Conservation (phyloP, 75 land plant species). For the Picea glauca region DNA sequence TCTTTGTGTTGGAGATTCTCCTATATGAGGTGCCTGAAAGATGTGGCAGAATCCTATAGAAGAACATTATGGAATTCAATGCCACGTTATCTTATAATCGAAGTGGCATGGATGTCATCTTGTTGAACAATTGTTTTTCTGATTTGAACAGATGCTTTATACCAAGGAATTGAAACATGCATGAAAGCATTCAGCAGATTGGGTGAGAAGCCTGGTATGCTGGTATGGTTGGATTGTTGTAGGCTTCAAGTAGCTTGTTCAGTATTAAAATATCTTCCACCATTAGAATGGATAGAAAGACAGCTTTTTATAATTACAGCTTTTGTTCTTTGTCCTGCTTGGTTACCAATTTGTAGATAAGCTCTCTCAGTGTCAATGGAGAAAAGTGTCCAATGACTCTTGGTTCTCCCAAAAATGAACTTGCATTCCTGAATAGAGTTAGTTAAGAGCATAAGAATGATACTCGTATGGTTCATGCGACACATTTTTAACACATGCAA, state of each 20-base stretch:
- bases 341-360: not conserved
- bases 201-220: not conserved
- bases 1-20: not conserved
- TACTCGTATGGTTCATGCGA: too few relatives aligned
- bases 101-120: not conserved
- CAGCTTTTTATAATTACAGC: not conserved
- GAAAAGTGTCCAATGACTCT: not conserved
- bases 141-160: not conserved
- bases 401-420: not conserved
- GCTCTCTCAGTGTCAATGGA: not conserved
- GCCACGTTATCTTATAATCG: not conserved
- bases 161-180: not conserved
- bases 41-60: not conserved
- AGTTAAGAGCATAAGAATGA: too few relatives aligned
- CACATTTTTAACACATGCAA: too few relatives aligned
- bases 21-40: not conserved
- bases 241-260: not conserved
- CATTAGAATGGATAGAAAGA: not conserved
- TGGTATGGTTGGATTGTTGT: not conserved
- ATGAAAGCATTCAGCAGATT: not conserved
- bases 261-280: not conserved
- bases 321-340: not conserved
- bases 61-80: not conserved
- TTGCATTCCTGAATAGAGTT: not conserved
- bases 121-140: not conserved